Percentiles rank a stretch among this genome's conserved stretches.
Evolutionary conservation across 2,329 filamentous ascomycete genomes (phyloP).

Genomic region (Drechslerella dactyloides): DNA sequence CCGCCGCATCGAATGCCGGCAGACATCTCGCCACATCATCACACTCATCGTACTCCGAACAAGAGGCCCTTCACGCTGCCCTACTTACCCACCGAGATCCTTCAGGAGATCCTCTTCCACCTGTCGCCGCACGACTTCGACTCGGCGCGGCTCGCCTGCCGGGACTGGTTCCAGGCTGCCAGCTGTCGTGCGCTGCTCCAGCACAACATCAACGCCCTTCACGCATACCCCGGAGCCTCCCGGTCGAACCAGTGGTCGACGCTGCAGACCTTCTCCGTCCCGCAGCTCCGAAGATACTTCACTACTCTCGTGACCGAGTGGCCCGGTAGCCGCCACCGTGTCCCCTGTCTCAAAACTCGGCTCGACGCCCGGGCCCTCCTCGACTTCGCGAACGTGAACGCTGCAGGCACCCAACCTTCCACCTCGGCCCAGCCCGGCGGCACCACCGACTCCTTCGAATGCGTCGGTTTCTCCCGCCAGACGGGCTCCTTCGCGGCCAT

Average conservation of each 20-base stretch:
- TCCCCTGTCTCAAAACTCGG: conserved; percentile 49
- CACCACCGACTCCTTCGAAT: conserved; percentile 34
- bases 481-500: conserved; percentile 45
- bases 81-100: conserved; percentile 51
- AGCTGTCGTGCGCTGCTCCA: conserved; percentile 50
- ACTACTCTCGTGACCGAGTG: conserved; percentile 51
- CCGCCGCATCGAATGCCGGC: conserved; percentile 1
- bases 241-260: conserved; percentile 36
- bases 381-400: conserved; percentile 27
- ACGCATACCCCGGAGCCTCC: conserved; percentile 28
- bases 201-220: conserved; percentile 43
- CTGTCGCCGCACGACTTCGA: conserved; percentile 53
- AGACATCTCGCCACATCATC: conserved; percentile 8
- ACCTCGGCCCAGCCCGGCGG: conserved; percentile 11
- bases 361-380: conserved; percentile 50
- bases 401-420: conserved; percentile 3
- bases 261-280: conserved; percentile 46
- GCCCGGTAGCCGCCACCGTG: conserved; percentile 51
- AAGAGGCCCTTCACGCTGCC: conserved; percentile 18
- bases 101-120: conserved; percentile 52
- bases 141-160: conserved; percentile 51
- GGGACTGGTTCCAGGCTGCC: conserved; percentile 51
- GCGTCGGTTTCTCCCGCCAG: conserved; percentile 48
- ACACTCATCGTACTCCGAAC: no score
- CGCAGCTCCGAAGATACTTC: conserved; percentile 50